These are phyloP conservation scores for Sugiyamaella chiloensis DNA, from an alignment of 805 yeast genomes.

Conservation along the genomic window DNA sequence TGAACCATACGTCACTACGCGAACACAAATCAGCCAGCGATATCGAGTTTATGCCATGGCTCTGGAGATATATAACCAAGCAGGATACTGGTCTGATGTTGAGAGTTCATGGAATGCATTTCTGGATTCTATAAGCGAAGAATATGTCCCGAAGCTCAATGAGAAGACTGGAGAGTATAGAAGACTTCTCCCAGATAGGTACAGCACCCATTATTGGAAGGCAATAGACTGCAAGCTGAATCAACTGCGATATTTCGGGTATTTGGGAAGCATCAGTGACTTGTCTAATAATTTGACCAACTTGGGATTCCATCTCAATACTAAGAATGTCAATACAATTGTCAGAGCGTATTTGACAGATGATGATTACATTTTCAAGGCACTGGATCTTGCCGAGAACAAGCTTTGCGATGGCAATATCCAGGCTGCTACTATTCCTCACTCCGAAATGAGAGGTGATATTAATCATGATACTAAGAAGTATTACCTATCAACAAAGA, in stretches of 20 bases:
- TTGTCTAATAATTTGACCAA: background rate
- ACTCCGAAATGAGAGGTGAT: background rate
- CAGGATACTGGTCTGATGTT: constrained; percentile 14
- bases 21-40: background rate
- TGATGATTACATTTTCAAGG: constrained; percentile 10
- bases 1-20: constrained; percentile 10
- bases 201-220: constrained; percentile 6
- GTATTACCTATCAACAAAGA: background rate
- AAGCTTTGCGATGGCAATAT: constrained; percentile 6
- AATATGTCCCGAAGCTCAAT: background rate
- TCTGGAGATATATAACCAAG: constrained; percentile 9
- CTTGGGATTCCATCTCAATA: constrained; percentile 18
- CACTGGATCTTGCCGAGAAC: constrained; percentile 17
- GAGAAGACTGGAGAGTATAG: background rate
- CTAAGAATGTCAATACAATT: constrained; percentile 17
- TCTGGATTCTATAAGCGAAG: background rate
- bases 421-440: background rate
- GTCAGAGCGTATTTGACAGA: constrained; percentile 13
- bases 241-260: constrained; percentile 15
- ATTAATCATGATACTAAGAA: background rate
- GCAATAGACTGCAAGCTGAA: constrained; percentile 18
- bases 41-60: constrained; percentile 2
- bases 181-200: constrained; percentile 9
- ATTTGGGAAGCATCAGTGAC: background rate
- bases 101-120: constrained; percentile 12